Percentiles rank a stretch among this genome's conserved stretches.
These are phyloP conservation scores for Epichloe gansuensis DNA, from an alignment of 2,329 filamentous ascomycete genomes.

Conservation along the genomic window DNA sequence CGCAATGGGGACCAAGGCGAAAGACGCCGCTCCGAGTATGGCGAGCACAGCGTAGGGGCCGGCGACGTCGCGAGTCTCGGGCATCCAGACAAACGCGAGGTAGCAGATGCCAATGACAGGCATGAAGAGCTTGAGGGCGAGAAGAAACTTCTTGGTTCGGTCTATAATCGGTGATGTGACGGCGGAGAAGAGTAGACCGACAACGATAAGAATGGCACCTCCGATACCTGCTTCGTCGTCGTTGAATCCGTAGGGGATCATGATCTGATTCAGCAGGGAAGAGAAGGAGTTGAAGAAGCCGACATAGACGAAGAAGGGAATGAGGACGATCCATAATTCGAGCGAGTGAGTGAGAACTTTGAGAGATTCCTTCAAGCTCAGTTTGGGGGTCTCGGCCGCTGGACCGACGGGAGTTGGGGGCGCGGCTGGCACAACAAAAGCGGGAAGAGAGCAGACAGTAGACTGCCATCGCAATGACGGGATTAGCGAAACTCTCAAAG, in stretches of 20 bases:
- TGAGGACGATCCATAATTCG: slow-evolving; percentile 68
- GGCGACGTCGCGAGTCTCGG: slow-evolving; percentile 40
- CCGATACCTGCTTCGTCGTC: slow-evolving; percentile 81
- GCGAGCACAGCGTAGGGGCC: slow-evolving; percentile 67
- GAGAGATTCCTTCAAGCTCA: slow-evolving; percentile 37
- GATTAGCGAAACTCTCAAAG: background rate
- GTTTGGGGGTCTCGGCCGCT: slow-evolving; percentile 49
- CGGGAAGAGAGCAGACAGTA: slow-evolving; percentile 49
- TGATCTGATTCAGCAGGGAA: slow-evolving; percentile 79
- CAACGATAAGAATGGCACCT: slow-evolving; percentile 78
- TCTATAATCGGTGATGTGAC: slow-evolving; percentile 74
- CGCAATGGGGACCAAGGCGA: slow-evolving; percentile 69
- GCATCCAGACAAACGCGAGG: slow-evolving; percentile 72
- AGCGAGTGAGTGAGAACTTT: slow-evolving; percentile 41
- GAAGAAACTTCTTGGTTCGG: slow-evolving; percentile 66
- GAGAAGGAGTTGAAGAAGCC: slow-evolving; percentile 91
- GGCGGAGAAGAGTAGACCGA: slow-evolving; percentile 68
- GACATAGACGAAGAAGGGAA: slow-evolving; percentile 77
- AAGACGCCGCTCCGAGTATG: slow-evolving; percentile 66
- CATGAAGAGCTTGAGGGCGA: slow-evolving; percentile 59
- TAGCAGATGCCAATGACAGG: slow-evolving; percentile 65
- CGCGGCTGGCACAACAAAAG: slow-evolving; percentile 64
- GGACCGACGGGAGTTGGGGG: slow-evolving; percentile 70
- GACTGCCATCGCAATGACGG: slow-evolving; percentile 16
- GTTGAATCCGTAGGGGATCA: slow-evolving; percentile 72